Conservation (phyloP, 257 asterid species). For the Solanum tacnaense region DNA sequence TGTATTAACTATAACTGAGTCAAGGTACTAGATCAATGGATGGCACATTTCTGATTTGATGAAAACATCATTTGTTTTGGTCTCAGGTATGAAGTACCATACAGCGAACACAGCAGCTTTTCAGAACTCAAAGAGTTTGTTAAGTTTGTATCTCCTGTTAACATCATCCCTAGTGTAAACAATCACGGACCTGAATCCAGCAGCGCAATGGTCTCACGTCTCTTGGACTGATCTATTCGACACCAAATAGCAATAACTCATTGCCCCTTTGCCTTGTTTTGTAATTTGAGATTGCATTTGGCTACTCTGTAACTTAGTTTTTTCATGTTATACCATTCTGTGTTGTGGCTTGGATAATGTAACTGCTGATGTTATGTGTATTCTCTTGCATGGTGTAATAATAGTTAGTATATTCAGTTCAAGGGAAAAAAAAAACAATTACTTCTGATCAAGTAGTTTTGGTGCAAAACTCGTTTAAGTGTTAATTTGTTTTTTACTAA, state of each 20-base stretch:
- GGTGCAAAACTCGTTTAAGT: background rate
- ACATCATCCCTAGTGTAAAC: conserved; percentile 83
- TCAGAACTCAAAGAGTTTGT: conserved; percentile 79
- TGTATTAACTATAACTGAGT: background rate
- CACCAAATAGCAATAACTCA: background rate
- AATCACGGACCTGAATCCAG: conserved; percentile 70
- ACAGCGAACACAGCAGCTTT: conserved; percentile 92
- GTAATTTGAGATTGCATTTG: background rate
- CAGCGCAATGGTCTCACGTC: conserved; percentile 63
- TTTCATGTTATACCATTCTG: background rate
- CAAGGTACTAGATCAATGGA: background rate
- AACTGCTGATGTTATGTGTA: background rate
- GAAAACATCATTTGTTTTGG: background rate
- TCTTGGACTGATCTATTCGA: conserved; percentile 15
- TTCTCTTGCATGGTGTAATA: background rate
- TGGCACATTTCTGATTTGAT: background rate
- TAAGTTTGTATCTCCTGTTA: conserved; percentile 56
- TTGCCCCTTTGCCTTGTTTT: background rate
- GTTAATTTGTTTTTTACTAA: background rate
- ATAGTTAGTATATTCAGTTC: background rate
- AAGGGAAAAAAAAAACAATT: background rate
- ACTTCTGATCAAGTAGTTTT: background rate
- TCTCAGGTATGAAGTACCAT: conserved; percentile 90
- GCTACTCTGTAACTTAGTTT: background rate
- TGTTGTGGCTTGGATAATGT: background rate